Percentiles rank a stretch among this genome's conserved stretches.
phyloP scores from a whole-genome alignment of 306 rosid species.

The barrel medic (Medicago truncatula) region DNA sequence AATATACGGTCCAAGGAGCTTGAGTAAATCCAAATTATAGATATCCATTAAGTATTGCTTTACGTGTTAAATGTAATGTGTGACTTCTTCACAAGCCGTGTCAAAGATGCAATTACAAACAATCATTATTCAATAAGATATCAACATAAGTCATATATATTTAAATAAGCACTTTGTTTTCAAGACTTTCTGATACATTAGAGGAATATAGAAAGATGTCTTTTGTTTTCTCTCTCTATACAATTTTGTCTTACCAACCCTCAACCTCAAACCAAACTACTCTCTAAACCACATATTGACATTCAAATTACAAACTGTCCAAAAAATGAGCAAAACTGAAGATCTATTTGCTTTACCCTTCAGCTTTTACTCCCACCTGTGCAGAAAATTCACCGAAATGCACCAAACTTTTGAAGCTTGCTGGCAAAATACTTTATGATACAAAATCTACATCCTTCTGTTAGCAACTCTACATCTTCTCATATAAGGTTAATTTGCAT shows the following conservation, averaged over 20 bases:
- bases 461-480: conserved; percentile 39
- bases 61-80: not conserved
- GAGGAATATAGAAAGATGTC: conserved; percentile 42
- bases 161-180: conserved; percentile 35
- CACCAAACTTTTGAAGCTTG: conserved; percentile 52
- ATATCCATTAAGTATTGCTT: not conserved
- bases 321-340: conserved; percentile 47
- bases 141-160: conserved; percentile 1
- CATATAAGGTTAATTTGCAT: conserved; percentile 46
- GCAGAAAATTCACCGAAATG: conserved; percentile 50
- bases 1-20: not conserved
- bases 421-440: conserved; percentile 50
- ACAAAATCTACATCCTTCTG: conserved; percentile 58
- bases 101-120: not conserved
- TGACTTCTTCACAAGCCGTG: conserved; percentile 11
- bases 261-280: conserved; percentile 40
- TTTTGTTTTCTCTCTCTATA: conserved; percentile 48
- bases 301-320: conserved; percentile 46
- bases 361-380: conserved; percentile 49
- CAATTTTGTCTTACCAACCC: conserved; percentile 54
- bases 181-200: conserved; percentile 41
- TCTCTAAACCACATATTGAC: conserved; percentile 47
- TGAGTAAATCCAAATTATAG: not conserved
- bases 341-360: conserved; percentile 42
- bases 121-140: not conserved